Evolutionary conservation across 1,284 basidiomycete genomes (phyloP), one percentile per base, ranked within the genome.

Genomic region (Laetiporus sulphureus): DNA sequence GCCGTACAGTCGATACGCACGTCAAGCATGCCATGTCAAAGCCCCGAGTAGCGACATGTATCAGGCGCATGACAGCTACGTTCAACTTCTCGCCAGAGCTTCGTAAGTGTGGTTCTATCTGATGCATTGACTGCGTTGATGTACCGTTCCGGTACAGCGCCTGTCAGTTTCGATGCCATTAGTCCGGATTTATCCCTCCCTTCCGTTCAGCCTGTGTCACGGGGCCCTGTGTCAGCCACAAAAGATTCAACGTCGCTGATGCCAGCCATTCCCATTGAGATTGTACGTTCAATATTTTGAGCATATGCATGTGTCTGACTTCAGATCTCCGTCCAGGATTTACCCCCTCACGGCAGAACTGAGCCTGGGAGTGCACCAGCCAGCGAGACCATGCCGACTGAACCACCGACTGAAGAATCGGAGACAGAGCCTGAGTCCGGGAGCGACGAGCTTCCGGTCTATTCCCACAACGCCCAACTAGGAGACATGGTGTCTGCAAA

Each of bases 1-100:
- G 84, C 39, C 70, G 83, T 49, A 73, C 74, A 22, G 53, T 76
- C n/a, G 83, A 81, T 57, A 83, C 73, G 30, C 81, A 86, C 59
- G 66, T 84, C 45, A 79, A 73, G 58, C 79, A 83, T 62, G 75
- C 75, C 4, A 60, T 87, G 46, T 75, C 77, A 30, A 80, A 73
- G 53, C 81, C 83, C 23, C 74, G 78, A 40, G 57, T 79, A 25
- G 72, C 81, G 19, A 83, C 79, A 20, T 69, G 74, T 8, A 63
- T 87, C 32, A 72, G 73, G 47, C 79, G 84, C 37, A 74, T 83
- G 64, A 77, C 82, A 12, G 79, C 84, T 15, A 63, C 80, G 51
- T 74, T 82, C 55, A 80, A 81, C 57, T 80, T 79, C 60, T 58
- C 68, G 40, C 61, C 72, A 45, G 72, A 78, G 40, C 70, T 75